A percentile compares a stretch with the other conserved stretches of the same genome.
These are phyloP conservation scores for Kwoniella pini DNA, from an alignment of 768 basidiomycete genomes.

Conservation along the genomic window DNA sequence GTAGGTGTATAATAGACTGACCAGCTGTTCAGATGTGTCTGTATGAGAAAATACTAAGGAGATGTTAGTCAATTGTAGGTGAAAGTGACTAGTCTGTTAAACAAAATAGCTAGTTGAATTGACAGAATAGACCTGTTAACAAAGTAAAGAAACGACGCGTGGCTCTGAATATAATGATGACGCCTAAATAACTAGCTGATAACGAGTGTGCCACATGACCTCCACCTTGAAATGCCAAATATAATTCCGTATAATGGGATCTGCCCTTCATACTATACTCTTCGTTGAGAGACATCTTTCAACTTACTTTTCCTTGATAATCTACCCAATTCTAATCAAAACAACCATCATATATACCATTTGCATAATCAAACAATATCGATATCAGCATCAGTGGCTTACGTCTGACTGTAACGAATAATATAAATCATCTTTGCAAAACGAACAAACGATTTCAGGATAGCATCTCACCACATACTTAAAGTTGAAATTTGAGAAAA, in stretches of 20 bases:
- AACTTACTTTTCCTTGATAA: conserved; percentile 2
- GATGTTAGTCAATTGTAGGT: too few relatives aligned
- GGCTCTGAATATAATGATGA: neutral
- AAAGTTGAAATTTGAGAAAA: too few relatives aligned
- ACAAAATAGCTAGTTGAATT: neutral
- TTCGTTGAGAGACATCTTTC: too few relatives aligned
- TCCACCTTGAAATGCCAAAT: conserved; percentile 13
- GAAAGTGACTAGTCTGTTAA: too few relatives aligned
- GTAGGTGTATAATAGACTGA: neutral
- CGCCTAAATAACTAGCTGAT: neutral
- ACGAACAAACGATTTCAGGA: too few relatives aligned
- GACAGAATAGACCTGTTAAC: too few relatives aligned
- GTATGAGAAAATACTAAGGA: too few relatives aligned
- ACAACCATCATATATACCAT: neutral
- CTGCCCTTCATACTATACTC: neutral
- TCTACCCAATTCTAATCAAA: neutral
- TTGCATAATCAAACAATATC: conserved; percentile 1
- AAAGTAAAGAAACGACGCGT: conserved; percentile 19
- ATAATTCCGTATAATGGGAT: neutral
- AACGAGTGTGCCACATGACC: conserved; percentile 14
- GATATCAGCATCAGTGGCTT: neutral
- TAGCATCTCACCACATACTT: too few relatives aligned
- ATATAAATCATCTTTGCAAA: too few relatives aligned
- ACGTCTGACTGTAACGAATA: neutral
- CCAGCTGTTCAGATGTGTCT: too few relatives aligned